phyloP scores from a whole-genome alignment of 1,284 basidiomycete species.

The Cerrena zonata region DNA sequence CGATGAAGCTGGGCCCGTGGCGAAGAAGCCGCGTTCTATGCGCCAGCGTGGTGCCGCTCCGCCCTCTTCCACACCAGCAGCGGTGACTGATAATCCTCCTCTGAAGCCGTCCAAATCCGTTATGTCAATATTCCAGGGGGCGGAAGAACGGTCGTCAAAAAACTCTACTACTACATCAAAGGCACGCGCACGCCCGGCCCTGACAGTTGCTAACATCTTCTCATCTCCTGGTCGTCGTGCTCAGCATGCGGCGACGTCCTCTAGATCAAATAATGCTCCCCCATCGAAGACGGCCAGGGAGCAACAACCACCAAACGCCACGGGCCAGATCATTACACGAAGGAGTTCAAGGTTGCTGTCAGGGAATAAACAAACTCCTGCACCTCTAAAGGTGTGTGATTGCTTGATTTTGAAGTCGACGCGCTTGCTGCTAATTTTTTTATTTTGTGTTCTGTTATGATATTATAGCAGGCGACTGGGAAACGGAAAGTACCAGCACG shows the following conservation, averaged over 20 bases:
- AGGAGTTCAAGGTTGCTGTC: slow-evolving; percentile 65
- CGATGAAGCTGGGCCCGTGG: slow-evolving; percentile 70
- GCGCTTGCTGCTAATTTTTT: not conserved
- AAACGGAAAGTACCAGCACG: slow-evolving; percentile 48
- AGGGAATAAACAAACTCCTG: slow-evolving; percentile 32
- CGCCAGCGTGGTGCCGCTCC: slow-evolving; percentile 48
- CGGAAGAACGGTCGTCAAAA: slow-evolving; percentile 60
- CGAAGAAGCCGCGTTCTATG: slow-evolving; percentile 66
- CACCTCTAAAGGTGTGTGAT: slow-evolving; percentile 14
- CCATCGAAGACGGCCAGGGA: slow-evolving; percentile 46
- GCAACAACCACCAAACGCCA: slow-evolving; percentile 32
- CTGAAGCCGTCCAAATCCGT: slow-evolving; percentile 47
- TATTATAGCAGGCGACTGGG: not conserved
- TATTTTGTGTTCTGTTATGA: not conserved
- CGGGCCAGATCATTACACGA: slow-evolving; percentile 34
- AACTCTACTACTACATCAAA: slow-evolving; percentile 65
- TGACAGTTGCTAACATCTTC: slow-evolving; percentile 75
- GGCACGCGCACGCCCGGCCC: slow-evolving; percentile 76
- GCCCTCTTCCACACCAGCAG: slow-evolving; percentile 22
- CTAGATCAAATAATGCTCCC: slow-evolving; percentile 39
- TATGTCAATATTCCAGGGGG: slow-evolving; percentile 32
- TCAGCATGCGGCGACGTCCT: slow-evolving; percentile 56
- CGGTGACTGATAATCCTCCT: slow-evolving; percentile 22
- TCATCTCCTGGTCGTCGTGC: slow-evolving; percentile 70
- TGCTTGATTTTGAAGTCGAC: slow-evolving; percentile 1